Evolutionary conservation across 352 stramenopile species (phyloP).

Genomic region (Phytophthora macrochlamydospora): DNA sequence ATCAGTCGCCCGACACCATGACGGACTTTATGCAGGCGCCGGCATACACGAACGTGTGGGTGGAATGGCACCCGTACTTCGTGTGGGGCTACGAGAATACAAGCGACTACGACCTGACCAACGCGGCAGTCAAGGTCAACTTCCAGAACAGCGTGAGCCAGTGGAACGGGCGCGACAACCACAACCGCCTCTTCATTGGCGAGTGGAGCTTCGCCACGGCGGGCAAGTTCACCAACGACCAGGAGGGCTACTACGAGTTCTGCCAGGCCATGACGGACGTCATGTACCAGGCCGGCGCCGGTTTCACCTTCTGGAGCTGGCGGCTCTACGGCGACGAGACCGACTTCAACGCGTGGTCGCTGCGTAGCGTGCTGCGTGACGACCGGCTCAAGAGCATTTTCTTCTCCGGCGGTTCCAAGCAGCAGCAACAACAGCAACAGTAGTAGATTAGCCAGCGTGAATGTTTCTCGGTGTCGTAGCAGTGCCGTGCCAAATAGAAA

Average conservation of each 20-base stretch:
- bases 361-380: slow-evolving; percentile 65
- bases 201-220: slow-evolving; percentile 55
- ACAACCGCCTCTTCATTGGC: slow-evolving; percentile 55
- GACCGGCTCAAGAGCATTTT: slow-evolving; percentile 33
- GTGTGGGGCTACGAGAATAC: slow-evolving; percentile 74
- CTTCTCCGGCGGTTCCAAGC: slow-evolving; percentile 6
- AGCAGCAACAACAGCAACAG: too few relatives aligned
- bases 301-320: slow-evolving; percentile 80
- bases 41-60: slow-evolving; percentile 71
- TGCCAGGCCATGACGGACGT: slow-evolving; percentile 55
- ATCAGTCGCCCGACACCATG: slow-evolving; percentile 56
- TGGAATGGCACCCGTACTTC: slow-evolving; percentile 86
- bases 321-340: slow-evolving; percentile 61
- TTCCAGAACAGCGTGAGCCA: slow-evolving; percentile 43
- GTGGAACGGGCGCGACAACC: slow-evolving; percentile 43
- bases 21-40: slow-evolving; percentile 53
- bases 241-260: slow-evolving; percentile 56
- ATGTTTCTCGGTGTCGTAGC: slow-evolving; percentile 6
- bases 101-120: slow-evolving; percentile 54
- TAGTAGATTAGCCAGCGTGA: too few relatives aligned
- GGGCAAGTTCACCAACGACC: slow-evolving; percentile 55
- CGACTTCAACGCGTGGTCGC: slow-evolving; percentile 66
- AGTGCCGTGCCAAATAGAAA: slow-evolving; percentile 16
- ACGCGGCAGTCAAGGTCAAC: slow-evolving; percentile 44
- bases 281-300: slow-evolving; percentile 54